Evolutionary conservation across 169 alveolate species (phyloP), one percentile per base, ranked within the genome.

Genomic region (Condylostoma magnum): DNA sequence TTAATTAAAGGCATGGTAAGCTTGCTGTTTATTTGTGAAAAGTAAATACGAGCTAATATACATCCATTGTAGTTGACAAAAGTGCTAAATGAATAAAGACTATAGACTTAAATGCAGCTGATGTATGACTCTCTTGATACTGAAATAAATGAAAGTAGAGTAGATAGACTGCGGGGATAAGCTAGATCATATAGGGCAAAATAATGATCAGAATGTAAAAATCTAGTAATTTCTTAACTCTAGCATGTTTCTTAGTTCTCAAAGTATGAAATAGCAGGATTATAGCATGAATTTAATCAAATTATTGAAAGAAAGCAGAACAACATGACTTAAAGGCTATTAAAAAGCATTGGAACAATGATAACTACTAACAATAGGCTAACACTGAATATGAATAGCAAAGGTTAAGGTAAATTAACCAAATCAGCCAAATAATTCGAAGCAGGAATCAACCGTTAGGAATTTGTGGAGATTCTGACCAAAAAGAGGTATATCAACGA

Each of bases 141-240:
- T 12, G 37, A 63, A 37, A 63, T 63, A 37, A 63, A 38, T 2
- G 30, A 18, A 63, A 22, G 25, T 4, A 37, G 73, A 37, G 73
- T 63, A 2, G 30, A 37, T 0, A 22, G 43, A 5, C 57, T 63
- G 10, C n/a, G 73, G 20, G 27, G 33, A 18, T 41, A 44, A 5
- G 73, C 73, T 18, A 37, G 57, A 43, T 54, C 38, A 6, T 41
- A 18, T 20, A 22, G 73, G 25, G 73, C 73, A 0, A 20, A 33
- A 25, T 57, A 63, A 25, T 63, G 73, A 57, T 12, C 38, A 63
- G 18, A 38, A 5, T 63, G 73, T 41, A 57, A 63, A 27, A 43
- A 5, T 3, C 57, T 63, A 3, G n/a, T 33, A n/a, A 22, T 63
- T 4, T 43, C 25, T 28, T 22, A 41, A 27, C 58, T 63, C 4